phyloP scores from a whole-genome alignment of 495 filamentous ascomycete genomes.

The Tuber indicum region DNA sequence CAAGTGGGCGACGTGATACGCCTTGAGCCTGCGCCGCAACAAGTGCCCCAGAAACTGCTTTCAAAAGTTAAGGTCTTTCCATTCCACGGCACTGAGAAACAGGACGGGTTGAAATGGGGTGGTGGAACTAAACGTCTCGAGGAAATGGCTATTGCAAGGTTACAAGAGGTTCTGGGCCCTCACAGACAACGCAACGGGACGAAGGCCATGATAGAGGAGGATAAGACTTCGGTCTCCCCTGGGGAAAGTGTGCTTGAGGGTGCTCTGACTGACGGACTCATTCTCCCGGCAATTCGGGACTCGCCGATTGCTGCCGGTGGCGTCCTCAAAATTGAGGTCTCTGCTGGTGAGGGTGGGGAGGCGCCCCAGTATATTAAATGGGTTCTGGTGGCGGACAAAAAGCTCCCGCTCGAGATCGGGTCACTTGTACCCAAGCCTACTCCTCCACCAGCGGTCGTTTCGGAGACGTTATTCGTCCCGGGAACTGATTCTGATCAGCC shows the following conservation, averaged over 20 bases:
- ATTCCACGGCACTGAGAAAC: conserved; percentile 54
- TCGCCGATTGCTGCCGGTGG: conserved; percentile 38
- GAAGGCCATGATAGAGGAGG: conserved; percentile 41
- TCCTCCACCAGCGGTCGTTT: conserved; percentile 50
- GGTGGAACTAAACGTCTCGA: conserved; percentile 63
- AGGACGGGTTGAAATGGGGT: conserved; percentile 73
- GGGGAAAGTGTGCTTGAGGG: conserved; percentile 66
- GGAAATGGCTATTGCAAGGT: conserved; percentile 34
- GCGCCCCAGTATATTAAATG: conserved; percentile 57
- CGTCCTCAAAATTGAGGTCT: conserved; percentile 40
- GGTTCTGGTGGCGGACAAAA: conserved; percentile 69
- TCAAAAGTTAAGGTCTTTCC: conserved; percentile 67
- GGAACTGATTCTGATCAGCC: conserved; percentile 15
- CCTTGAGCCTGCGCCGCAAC: conserved; percentile 66
- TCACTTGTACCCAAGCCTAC: conserved; percentile 51
- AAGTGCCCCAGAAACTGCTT: conserved; percentile 50
- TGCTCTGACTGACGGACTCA: conserved; percentile 79
- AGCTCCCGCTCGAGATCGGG: conserved; percentile 56
- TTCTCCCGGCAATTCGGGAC: conserved; percentile 51
- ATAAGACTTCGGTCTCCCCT: conserved; percentile 37
- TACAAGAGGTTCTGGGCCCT: conserved; percentile 45
- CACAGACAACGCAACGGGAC: conserved; percentile 55
- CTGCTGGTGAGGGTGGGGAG: conserved; percentile 42
- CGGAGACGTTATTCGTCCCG: conserved; percentile 34
- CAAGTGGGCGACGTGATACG: conserved; percentile 84